Conservation (phyloP, 2,329 filamentous ascomycete species). For the Ascochyta pisi region DNA sequence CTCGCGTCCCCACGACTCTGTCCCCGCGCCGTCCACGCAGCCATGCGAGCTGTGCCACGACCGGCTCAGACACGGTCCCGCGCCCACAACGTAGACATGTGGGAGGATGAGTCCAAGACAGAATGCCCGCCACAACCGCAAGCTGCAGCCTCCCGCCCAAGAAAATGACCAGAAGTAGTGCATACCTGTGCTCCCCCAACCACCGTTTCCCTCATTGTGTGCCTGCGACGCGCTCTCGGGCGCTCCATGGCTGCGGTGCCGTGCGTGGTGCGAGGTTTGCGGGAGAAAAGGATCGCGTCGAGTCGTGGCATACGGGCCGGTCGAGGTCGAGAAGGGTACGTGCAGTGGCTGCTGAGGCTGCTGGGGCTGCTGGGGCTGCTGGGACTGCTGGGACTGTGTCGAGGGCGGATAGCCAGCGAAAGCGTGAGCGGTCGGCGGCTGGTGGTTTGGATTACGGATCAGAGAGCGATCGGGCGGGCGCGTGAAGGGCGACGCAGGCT, state of each 20-base stretch:
- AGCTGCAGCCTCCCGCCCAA: slow-evolving; percentile 4
- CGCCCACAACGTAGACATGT: slow-evolving; percentile 9
- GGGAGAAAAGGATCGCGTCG: slow-evolving; percentile 57
- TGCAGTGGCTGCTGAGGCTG: slow-evolving; percentile 49
- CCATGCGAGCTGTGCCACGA: slow-evolving; percentile 26
- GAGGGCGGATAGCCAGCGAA: slow-evolving; percentile 47
- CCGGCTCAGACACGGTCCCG: slow-evolving; percentile 12
- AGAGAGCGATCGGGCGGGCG: slow-evolving; percentile 51
- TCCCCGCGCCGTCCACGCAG: neutral
- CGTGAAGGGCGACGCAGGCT: slow-evolving; percentile 47
- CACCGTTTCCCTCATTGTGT: slow-evolving; percentile 41
- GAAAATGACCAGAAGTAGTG: slow-evolving; percentile 17
- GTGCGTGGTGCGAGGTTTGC: slow-evolving; percentile 41
- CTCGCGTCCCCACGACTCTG: slow-evolving; percentile 1
- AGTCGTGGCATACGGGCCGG: slow-evolving; percentile 55
- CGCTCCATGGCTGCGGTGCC: slow-evolving; percentile 52
- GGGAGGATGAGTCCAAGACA: slow-evolving; percentile 9
- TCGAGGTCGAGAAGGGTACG: slow-evolving; percentile 50
- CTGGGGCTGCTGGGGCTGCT: slow-evolving; percentile 35
- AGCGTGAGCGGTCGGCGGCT: slow-evolving; percentile 30
- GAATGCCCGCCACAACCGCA: slow-evolving; percentile 1
- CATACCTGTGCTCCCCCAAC: slow-evolving; percentile 50
- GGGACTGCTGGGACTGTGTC: slow-evolving; percentile 32
- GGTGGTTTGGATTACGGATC: slow-evolving; percentile 65
- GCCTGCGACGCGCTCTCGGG: slow-evolving; percentile 34